Base-by-base conservation (phyloP, 345 rosid genomes). In the Acer negundo region DNA sequence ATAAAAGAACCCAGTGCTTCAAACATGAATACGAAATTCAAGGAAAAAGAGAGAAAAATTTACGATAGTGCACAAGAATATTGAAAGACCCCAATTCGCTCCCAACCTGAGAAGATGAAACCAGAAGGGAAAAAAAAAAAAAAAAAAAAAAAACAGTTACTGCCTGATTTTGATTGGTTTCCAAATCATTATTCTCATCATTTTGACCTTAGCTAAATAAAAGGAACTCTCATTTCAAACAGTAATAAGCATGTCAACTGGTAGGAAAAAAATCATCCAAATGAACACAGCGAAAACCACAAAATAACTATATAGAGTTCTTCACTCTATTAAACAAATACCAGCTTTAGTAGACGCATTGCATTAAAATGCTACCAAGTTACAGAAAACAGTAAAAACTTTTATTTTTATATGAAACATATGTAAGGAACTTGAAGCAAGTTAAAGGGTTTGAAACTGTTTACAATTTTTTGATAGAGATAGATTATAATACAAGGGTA, bases 1-100 rank as follows among this genome's bases (percentile, higher is more conserved):
- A 72, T 61, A 69, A 24, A 51, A 77, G 56, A 69, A 64, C 11
- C 31, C 69, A 67, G 73, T 63, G 77, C 72, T 82, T 79, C 70
- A 69, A 68, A 76, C 13, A 76, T 56, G 63, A 67, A 47, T 9
- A 76, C 75, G 40, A 73, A 82, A 73, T 23, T 67, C 55, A 67
- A 69, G 77, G 80, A 68, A 73, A 58, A 77, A 79, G 74, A 76
- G 75, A 82, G 38, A 4, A 31, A 76, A 86, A 72, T 70, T 31
- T 91, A 93, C 98, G 81, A 91, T 86, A 70, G 94, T 92, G 91
- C 98, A 92, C 88, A 91, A 61, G 87, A 87, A 85, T 76, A 95
- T 84, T 0, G 99, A 91, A 78, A 91, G 86, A 53, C 83, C 77
- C 99, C 99, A 95, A 81, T 83, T 83, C 16, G 83, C 88, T 82